Evolutionary conservation across 345 rosid genomes (phyloP).

Genomic region (Gossypium herbaceum): DNA sequence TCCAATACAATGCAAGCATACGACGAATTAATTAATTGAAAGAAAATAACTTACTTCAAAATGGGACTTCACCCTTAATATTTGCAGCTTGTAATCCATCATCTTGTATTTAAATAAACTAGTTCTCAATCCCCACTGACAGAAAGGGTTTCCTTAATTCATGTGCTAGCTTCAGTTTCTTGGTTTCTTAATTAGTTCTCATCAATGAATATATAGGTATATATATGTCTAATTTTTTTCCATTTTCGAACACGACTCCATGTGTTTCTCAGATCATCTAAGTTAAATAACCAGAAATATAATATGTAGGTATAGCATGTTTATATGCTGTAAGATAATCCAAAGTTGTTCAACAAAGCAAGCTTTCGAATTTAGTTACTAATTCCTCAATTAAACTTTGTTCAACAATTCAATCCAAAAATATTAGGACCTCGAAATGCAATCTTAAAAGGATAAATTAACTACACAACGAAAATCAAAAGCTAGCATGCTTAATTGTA

Average conservation of each 20-base stretch:
- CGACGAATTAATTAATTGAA: too few species aligned
- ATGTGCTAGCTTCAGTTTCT: background rate
- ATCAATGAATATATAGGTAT: background rate
- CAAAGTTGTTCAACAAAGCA: too few species aligned
- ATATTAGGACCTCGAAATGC: background rate
- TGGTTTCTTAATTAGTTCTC: background rate
- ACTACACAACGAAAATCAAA: background rate
- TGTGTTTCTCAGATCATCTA: background rate
- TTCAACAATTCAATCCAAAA: background rate
- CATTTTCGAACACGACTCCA: background rate
- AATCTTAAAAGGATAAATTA: background rate
- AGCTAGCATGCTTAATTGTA: background rate
- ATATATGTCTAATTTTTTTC: background rate
- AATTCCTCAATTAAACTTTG: background rate
- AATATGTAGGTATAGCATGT: too few species aligned
- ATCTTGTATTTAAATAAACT: background rate
- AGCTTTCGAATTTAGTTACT: background rate
- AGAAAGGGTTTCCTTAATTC: background rate
- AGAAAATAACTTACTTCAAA: conserved; percentile 31
- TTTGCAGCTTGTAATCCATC: conserved; percentile 45
- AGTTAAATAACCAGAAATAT: too few species aligned
- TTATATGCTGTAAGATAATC: too few species aligned
- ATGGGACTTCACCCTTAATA: conserved; percentile 24
- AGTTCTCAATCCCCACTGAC: conserved; percentile 6
- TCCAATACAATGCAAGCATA: background rate